phyloP scores from a whole-genome alignment of 2,329 filamentous ascomycete species.

The Pestalotiopsis sp. region DNA sequence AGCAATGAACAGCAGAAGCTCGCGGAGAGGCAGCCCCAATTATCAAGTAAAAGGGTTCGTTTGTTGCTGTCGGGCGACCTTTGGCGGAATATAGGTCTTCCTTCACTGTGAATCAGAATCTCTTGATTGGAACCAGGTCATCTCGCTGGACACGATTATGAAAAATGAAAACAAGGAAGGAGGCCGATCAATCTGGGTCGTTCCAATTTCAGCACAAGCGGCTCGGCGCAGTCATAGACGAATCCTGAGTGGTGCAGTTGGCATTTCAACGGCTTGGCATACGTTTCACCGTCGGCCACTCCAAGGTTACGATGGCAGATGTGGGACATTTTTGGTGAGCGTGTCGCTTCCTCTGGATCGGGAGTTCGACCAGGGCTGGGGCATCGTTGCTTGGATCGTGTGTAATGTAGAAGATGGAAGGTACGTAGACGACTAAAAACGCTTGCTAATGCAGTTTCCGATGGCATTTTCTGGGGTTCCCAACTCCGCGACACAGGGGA shows the following conservation, averaged over 20 bases:
- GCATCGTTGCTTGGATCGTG: not conserved
- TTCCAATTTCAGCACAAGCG: slow-evolving; percentile 4
- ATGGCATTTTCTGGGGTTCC: not conserved
- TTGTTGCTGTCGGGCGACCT: not conserved
- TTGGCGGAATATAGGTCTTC: not conserved
- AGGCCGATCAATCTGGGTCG: not conserved
- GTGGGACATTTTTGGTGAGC: not conserved
- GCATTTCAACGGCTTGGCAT: slow-evolving; percentile 11
- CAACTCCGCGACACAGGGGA: not conserved
- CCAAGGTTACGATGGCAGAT: slow-evolving; percentile 7
- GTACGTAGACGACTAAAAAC: not conserved
- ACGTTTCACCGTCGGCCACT: slow-evolving; percentile 10
- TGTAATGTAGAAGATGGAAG: not conserved
- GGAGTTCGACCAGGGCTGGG: not conserved
- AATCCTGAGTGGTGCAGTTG: slow-evolving; percentile 5
- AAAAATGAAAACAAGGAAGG: slow-evolving; percentile 6
- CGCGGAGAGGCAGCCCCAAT: too few species aligned
- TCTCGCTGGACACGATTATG: not conserved
- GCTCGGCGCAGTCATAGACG: slow-evolving; percentile 9
- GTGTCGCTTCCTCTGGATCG: not conserved
- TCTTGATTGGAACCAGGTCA: slow-evolving; percentile 10
- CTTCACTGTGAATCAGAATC: not conserved
- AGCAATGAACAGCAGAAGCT: too few species aligned
- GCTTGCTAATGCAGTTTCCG: not conserved
- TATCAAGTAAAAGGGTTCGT: not conserved